phyloP scores from a whole-genome alignment of 2,329 filamentous ascomycete genomes.

The Fusarium camptoceras region DNA sequence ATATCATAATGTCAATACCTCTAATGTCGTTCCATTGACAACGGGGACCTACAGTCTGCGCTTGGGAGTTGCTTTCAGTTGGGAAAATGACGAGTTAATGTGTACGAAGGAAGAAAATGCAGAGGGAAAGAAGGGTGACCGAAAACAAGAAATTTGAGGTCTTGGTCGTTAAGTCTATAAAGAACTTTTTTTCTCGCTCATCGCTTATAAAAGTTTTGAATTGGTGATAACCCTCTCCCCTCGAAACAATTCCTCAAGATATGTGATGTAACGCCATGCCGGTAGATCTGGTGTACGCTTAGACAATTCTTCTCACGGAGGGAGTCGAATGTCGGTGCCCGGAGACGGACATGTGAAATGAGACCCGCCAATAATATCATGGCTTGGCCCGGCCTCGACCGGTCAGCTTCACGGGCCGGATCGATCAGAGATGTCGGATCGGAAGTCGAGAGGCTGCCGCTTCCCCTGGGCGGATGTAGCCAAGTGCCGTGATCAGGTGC shows the following conservation, averaged over 20 bases:
- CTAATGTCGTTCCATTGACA: constrained; percentile 34
- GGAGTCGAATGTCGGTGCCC: constrained; percentile 16
- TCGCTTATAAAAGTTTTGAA: not conserved
- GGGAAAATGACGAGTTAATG: constrained; percentile 44
- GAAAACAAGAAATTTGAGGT: constrained; percentile 29
- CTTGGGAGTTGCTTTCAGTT: constrained; percentile 37
- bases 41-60: constrained; percentile 38
- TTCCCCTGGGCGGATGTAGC: not conserved
- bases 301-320: not conserved
- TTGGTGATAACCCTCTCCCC: not conserved
- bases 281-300: not conserved
- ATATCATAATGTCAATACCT: constrained; percentile 35
- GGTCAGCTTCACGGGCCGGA: constrained; percentile 15
- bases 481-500: not conserved
- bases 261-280: not conserved
- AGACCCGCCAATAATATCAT: constrained; percentile 24
- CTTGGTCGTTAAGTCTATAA: constrained; percentile 7
- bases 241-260: not conserved
- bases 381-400: constrained; percentile 28
- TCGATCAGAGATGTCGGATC: constrained; percentile 10
- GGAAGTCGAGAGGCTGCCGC: not conserved
- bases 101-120: constrained; percentile 14
- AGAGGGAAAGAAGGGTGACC: constrained; percentile 19
- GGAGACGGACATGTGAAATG: constrained; percentile 8
- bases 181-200: not conserved